These are phyloP conservation scores for Dictyophora rubrovolvata DNA, from an alignment of 768 basidiomycete genomes.

Conservation along the genomic window DNA sequence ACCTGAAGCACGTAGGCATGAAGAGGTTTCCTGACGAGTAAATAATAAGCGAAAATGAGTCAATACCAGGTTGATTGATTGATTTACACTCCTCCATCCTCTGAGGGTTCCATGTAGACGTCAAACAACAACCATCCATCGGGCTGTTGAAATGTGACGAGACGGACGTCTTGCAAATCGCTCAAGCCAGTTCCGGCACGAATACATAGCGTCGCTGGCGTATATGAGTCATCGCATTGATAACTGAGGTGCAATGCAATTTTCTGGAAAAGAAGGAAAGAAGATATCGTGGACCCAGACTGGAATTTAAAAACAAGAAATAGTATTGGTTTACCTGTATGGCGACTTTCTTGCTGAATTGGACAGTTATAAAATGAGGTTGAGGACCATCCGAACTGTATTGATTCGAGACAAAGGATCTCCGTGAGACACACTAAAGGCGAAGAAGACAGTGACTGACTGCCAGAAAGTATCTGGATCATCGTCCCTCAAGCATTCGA, in stretches of 20 bases:
- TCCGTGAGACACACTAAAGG: background rate
- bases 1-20: conserved; percentile 86
- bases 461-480: conserved; percentile 97
- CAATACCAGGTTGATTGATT: background rate
- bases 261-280: no score
- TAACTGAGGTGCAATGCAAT: conserved; percentile 75
- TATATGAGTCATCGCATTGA: conserved; percentile 89
- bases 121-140: conserved; percentile 91
- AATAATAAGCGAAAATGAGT: background rate
- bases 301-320: background rate
- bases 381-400: conserved; percentile 87
- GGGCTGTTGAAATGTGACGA: conserved; percentile 80
- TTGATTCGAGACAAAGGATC: background rate
- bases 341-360: conserved; percentile 83
- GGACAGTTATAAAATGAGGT: conserved; percentile 90
- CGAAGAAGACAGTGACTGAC: conserved; percentile 38
- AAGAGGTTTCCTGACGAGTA: conserved; percentile 59
- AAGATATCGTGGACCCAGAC: no score
- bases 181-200: conserved; percentile 86
- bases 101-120: conserved; percentile 67
- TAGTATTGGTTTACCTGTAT: conserved; percentile 53
- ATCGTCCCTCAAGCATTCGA: conserved; percentile 81
- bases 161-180: conserved; percentile 86
- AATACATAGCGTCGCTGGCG: conserved; percentile 82
- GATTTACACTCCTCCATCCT: conserved; percentile 70